These are phyloP conservation scores for Astrothelium macrocarpum DNA, from an alignment of 495 filamentous ascomycete genomes.

Conservation along the genomic window DNA sequence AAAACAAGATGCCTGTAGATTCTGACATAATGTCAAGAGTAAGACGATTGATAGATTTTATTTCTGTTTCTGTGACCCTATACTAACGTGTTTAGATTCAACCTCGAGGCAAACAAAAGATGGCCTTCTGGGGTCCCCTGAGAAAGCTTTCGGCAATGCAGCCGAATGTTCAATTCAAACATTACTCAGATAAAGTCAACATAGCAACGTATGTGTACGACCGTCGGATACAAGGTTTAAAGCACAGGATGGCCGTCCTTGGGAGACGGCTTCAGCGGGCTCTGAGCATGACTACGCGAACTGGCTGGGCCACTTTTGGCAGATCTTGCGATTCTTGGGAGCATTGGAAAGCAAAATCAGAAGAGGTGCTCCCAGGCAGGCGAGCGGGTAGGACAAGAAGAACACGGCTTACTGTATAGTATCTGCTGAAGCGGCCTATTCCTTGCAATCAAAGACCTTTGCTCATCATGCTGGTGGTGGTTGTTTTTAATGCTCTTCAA, in stretches of 20 bases:
- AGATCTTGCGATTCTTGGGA: not conserved
- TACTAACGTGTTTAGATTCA: not conserved
- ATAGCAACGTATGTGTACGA: not conserved
- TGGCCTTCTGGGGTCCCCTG: not conserved
- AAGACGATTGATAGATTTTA: not conserved
- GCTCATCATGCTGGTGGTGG: too few relatives aligned
- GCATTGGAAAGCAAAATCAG: constrained; percentile 1
- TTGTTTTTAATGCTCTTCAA: too few relatives aligned
- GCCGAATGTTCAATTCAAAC: not conserved
- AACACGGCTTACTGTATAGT: not conserved
- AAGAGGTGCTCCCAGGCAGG: not conserved
- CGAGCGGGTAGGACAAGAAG: not conserved
- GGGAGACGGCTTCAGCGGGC: constrained; percentile 2
- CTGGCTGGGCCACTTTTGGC: constrained; percentile 3
- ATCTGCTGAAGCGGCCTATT: not conserved
- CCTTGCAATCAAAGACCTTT: too few relatives aligned
- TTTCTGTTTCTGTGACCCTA: not conserved
- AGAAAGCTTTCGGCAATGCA: not conserved
- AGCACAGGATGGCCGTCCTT: not conserved
- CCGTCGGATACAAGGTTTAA: not conserved
- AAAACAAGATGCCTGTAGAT: constrained; percentile 1
- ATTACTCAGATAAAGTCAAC: constrained; percentile 4
- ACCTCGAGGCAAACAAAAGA: not conserved
- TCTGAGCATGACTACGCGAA: not conserved
- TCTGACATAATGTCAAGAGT: constrained; percentile 5